Conservation (phyloP, 2,329 filamentous ascomycete genomes). For the Colletotrichum sp. region DNA sequence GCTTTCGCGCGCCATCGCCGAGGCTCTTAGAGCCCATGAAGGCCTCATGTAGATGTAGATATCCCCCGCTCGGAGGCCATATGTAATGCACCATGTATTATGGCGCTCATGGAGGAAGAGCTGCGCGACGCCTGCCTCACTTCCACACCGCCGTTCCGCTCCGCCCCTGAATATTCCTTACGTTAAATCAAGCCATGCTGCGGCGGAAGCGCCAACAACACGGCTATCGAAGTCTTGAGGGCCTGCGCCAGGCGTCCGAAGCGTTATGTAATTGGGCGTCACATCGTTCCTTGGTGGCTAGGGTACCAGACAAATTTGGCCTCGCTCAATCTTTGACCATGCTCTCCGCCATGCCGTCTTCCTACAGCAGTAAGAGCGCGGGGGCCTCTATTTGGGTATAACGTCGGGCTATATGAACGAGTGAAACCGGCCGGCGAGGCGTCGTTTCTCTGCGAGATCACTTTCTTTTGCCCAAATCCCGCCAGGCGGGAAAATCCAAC, state of each 20-base stretch:
- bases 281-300: neutral
- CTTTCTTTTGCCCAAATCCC: neutral
- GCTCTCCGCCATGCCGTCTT: neutral
- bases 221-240: neutral
- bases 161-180: neutral
- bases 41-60: neutral
- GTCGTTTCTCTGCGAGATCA: neutral
- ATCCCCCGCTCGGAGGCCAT: neutral
- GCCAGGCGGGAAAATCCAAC: neutral
- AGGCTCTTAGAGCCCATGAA: neutral
- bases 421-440: neutral
- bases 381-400: neutral
- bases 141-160: neutral
- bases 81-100: neutral
- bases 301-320: neutral
- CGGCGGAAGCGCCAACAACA: neutral
- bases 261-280: neutral
- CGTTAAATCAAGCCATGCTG: neutral
- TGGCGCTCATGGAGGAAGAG: neutral
- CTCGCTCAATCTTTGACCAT: neutral
- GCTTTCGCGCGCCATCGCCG: neutral
- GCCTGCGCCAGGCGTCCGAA: neutral
- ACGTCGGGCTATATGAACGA: neutral
- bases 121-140: neutral
- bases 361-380: neutral